These are phyloP conservation scores for Verticillium dahliae DNA, from an alignment of 2,329 filamentous ascomycete genomes.

Conservation along the genomic window DNA sequence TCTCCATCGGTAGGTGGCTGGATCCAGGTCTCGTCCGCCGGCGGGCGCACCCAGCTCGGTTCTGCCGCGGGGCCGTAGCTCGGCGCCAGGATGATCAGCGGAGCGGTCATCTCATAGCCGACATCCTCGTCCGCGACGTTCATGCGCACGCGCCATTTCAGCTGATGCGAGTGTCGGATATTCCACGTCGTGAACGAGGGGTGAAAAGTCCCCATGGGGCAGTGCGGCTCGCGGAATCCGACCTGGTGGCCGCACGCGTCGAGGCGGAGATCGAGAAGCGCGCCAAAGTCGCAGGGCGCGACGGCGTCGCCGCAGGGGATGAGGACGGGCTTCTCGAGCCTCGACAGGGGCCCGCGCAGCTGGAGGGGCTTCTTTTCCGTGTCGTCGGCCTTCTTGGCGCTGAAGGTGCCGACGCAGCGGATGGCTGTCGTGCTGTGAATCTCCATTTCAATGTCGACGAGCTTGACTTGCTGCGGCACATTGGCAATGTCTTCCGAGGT, in stretches of 20 bases:
- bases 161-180: not conserved
- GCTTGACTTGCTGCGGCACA: conserved; percentile 5
- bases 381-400: not conserved
- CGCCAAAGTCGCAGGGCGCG: not conserved
- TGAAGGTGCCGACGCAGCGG: conserved; percentile 7
- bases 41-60: not conserved
- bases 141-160: not conserved
- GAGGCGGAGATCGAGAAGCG: not conserved
- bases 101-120: not conserved
- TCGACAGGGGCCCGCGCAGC: not conserved
- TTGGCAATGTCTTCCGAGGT: conserved; percentile 12
- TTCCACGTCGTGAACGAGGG: not conserved
- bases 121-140: not conserved
- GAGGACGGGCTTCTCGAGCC: not conserved
- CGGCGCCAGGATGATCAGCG: not conserved
- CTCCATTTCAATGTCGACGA: conserved; percentile 11
- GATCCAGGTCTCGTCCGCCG: conserved; percentile 1
- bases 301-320: not conserved
- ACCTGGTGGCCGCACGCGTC: not conserved
- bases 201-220: not conserved
- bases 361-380: not conserved
- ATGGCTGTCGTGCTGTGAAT: conserved; percentile 10
- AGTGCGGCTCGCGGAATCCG: not conserved
- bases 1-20: not conserved
- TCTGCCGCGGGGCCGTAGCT: not conserved